Evolutionary conservation across 2,329 filamentous ascomycete genomes (phyloP).

Genomic region (Fusarium sp.): DNA sequence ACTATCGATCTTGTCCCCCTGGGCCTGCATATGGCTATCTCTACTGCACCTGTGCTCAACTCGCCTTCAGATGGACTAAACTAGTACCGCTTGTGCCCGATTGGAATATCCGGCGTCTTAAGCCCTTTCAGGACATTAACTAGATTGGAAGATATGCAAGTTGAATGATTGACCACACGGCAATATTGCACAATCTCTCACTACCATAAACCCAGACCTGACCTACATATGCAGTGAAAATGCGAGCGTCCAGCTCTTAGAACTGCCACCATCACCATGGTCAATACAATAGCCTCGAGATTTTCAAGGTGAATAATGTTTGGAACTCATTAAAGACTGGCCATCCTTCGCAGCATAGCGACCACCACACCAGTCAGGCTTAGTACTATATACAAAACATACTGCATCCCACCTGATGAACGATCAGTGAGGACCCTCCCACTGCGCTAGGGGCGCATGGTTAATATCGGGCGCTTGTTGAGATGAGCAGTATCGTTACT

Average conservation of each 20-base stretch:
- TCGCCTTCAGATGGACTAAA: neutral
- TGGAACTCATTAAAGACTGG: neutral
- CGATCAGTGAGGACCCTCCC: neutral
- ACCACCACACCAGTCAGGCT: neutral
- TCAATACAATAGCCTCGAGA: neutral
- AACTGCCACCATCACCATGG: neutral
- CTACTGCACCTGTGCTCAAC: neutral
- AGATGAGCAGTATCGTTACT: neutral
- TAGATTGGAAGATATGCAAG: neutral
- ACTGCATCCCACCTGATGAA: neutral
- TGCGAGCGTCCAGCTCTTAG: neutral
- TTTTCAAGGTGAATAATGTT: neutral
- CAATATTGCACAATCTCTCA: neutral
- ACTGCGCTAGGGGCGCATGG: conserved; percentile 3
- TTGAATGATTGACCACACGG: neutral
- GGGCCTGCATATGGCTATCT: conserved; percentile 8
- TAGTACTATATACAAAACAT: neutral
- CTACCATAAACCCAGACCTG: neutral
- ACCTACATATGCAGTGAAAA: neutral
- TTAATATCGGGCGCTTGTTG: conserved; percentile 4
- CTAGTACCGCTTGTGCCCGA: neutral
- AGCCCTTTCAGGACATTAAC: neutral
- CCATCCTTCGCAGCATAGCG: neutral
- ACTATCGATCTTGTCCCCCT: conserved; percentile 32
- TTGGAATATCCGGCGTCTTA: neutral